These are phyloP conservation scores for Xylariaceae sp. DNA, from an alignment of 2,329 filamentous ascomycete species.

Conservation along the genomic window DNA sequence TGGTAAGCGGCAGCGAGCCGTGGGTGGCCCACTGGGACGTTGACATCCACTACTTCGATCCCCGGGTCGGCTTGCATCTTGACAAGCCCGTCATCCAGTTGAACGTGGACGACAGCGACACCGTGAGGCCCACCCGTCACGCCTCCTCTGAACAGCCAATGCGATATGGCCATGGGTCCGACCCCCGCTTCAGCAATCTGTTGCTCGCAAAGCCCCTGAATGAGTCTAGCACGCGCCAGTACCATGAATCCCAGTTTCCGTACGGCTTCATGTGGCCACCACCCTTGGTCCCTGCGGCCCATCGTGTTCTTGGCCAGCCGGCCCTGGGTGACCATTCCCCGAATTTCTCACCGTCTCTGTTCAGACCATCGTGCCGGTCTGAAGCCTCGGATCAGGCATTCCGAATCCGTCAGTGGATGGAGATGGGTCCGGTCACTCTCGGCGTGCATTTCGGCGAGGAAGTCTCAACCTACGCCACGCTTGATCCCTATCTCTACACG, in stretches of 20 bases:
- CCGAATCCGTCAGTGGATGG: slow-evolving; percentile 68
- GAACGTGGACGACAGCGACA: slow-evolving; percentile 22
- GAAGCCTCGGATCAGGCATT: slow-evolving; percentile 66
- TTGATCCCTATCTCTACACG: slow-evolving; percentile 69
- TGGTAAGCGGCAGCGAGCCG: slow-evolving; percentile 43
- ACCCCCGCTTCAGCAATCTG: slow-evolving; percentile 58
- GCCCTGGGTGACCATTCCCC: slow-evolving; percentile 5
- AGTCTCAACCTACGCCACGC: slow-evolving; percentile 58
- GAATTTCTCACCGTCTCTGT: slow-evolving; percentile 14
- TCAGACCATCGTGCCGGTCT: slow-evolving; percentile 33
- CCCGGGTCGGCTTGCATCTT: slow-evolving; percentile 61
- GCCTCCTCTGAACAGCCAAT: slow-evolving; percentile 48
- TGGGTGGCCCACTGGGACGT: slow-evolving; percentile 62
- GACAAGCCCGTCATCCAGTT: slow-evolving; percentile 65
- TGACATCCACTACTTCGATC: slow-evolving; percentile 65
- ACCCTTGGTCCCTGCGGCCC: slow-evolving; percentile 54
- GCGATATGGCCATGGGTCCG: slow-evolving; percentile 35
- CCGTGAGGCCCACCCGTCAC: slow-evolving; percentile 16
- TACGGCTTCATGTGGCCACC: slow-evolving; percentile 69
- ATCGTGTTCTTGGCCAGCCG: slow-evolving; percentile 38
- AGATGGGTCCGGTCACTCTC: slow-evolving; percentile 43
- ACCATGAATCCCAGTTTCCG: slow-evolving; percentile 26
- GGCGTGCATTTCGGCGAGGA: slow-evolving; percentile 47
- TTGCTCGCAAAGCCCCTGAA: slow-evolving; percentile 51
- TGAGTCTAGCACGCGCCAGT: slow-evolving; percentile 27